Conservation (phyloP, 176 grass and related monocot genomes). For the Eleusine indica region DNA sequence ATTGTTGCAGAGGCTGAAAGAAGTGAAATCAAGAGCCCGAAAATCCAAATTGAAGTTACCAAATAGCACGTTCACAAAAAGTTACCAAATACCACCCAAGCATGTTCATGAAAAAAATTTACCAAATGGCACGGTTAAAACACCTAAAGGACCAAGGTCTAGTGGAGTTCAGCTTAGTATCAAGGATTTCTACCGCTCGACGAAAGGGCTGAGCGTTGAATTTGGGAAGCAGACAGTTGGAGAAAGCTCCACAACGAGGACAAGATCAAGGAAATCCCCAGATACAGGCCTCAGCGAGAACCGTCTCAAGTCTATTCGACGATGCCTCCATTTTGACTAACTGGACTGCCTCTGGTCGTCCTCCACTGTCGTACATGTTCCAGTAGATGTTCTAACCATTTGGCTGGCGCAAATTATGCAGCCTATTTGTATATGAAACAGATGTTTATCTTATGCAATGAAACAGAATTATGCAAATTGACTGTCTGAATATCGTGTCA, state of each 20-base stretch:
- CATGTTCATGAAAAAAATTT: too few species aligned
- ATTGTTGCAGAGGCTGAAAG: conserved; percentile 74
- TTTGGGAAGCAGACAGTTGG: conserved; percentile 38
- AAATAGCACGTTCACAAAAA: not conserved
- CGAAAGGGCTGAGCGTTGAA: conserved; percentile 43
- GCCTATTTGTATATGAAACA: conserved; percentile 49
- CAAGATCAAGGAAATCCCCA: conserved; percentile 44
- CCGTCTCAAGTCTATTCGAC: conserved; percentile 59
- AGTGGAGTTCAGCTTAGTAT: conserved; percentile 69
- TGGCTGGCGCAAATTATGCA: not conserved
- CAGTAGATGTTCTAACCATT: conserved; percentile 28
- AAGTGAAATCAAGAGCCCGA: conserved; percentile 53
- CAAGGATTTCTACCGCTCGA: conserved; percentile 76
- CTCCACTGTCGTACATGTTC: conserved; percentile 41
- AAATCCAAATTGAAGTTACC: conserved; percentile 50
- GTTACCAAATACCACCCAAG: too few species aligned
- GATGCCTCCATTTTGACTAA: conserved; percentile 66
- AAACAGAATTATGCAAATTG: not conserved
- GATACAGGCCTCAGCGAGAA: conserved; percentile 49
- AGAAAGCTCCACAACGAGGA: conserved; percentile 24
- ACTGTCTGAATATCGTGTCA: not conserved
- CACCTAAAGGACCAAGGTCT: conserved; percentile 47
- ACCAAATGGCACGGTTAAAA: not conserved
- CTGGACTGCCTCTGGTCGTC: not conserved
- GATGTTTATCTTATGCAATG: not conserved